Percentiles rank a stretch among this genome's conserved stretches.
These are phyloP conservation scores for Alternaria triticimaculans DNA, from an alignment of 2,329 filamentous ascomycete genomes.

Conservation along the genomic window DNA sequence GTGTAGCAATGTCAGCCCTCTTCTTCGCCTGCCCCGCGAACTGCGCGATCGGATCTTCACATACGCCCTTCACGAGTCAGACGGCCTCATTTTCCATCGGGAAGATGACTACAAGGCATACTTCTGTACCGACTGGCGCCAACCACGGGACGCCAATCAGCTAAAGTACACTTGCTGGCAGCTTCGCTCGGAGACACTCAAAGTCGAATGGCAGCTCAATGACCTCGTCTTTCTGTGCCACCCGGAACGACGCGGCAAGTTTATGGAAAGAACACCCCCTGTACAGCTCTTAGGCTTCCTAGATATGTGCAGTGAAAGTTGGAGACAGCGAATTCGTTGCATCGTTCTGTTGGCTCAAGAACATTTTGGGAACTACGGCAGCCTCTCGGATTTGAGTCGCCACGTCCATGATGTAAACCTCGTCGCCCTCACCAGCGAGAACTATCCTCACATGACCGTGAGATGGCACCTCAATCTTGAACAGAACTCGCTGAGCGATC, in stretches of 20 bases:
- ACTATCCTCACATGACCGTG: background rate
- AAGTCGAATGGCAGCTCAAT: background rate
- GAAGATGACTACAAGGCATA: background rate
- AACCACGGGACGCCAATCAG: background rate
- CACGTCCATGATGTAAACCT: background rate
- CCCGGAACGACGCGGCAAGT: background rate
- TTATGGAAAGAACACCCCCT: background rate
- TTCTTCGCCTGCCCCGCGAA: background rate
- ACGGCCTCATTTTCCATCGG: background rate
- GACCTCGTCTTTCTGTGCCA: background rate
- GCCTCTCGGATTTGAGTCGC: background rate
- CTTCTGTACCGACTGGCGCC: background rate
- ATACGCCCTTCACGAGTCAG: background rate
- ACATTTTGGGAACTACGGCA: background rate
- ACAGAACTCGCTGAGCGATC: background rate
- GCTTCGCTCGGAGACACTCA: background rate
- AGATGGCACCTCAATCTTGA: background rate
- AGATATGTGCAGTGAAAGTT: background rate
- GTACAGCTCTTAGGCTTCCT: background rate
- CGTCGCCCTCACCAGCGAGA: background rate
- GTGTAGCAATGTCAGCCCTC: background rate
- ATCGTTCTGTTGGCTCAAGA: background rate
- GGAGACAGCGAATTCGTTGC: background rate
- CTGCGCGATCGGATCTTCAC: background rate
- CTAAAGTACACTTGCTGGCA: background rate